These are phyloP conservation scores for Pyracantha coccinea DNA, from an alignment of 331 rosid genomes.

Conservation along the genomic window DNA sequence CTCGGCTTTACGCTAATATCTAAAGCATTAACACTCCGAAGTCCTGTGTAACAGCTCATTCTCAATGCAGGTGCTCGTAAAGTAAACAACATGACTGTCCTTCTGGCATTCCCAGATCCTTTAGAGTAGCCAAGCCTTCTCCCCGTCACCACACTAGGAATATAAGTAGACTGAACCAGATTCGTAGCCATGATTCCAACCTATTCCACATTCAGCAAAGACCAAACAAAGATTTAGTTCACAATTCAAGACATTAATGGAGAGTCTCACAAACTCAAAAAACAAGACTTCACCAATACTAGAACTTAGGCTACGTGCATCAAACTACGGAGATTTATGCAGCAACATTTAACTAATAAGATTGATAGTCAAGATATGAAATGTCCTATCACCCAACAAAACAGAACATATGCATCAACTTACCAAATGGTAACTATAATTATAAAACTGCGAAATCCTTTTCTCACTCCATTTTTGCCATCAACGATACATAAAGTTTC, in stretches of 20 bases:
- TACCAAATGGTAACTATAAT: background rate
- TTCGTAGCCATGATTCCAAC: conserved; percentile 53
- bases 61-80: conserved; percentile 31
- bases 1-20: conserved; percentile 43
- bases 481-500: background rate
- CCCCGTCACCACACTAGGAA: conserved; percentile 45
- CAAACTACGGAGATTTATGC: background rate
- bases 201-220: conserved; percentile 10
- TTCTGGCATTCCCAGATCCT: conserved; percentile 37
- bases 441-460: background rate
- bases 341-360: background rate
- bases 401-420: background rate
- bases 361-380: background rate
- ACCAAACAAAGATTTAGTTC: background rate
- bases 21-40: conserved; percentile 47
- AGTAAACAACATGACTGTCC: conserved; percentile 48
- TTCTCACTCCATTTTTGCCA: background rate
- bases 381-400: background rate
- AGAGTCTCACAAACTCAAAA: background rate
- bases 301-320: background rate
- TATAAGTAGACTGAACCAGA: conserved; percentile 57
- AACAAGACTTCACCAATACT: background rate
- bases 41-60: conserved; percentile 50
- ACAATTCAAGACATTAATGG: background rate
- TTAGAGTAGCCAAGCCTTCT: conserved; percentile 34